phyloP scores from a whole-genome alignment of 495 filamentous ascomycete genomes.

The Friedmanniomyces simplex region DNA sequence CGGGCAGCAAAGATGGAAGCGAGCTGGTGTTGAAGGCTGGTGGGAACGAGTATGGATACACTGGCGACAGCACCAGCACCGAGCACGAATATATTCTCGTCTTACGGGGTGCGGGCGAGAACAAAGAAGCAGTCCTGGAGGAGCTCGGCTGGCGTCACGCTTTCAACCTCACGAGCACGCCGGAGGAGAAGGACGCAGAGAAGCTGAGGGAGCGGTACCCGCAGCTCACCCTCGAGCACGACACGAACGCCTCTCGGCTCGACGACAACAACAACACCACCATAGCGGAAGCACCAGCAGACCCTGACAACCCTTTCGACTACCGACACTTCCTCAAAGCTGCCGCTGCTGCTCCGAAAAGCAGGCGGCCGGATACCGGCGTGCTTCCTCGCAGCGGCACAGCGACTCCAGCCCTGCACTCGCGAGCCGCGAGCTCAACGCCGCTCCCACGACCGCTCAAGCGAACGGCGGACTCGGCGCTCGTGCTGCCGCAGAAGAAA shows the following conservation, averaged over 20 bases:
- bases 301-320: constrained; percentile 13
- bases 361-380: neutral
- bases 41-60: constrained; percentile 3
- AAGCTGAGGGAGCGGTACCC: constrained; percentile 4
- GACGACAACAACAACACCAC: neutral
- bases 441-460: constrained; percentile 1
- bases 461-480: neutral
- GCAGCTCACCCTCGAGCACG: neutral
- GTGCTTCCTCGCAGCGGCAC: neutral
- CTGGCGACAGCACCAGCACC: neutral
- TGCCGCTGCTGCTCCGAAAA: neutral
- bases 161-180: constrained; percentile 10
- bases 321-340: constrained; percentile 12
- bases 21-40: constrained; percentile 1
- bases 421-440: neutral
- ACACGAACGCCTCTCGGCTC: neutral
- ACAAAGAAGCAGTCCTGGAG: constrained; percentile 8
- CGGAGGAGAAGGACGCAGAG: neutral
- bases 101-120: neutral
- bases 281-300: neutral
- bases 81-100: constrained; percentile 5
- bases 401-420: neutral
- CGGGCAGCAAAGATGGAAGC: neutral
- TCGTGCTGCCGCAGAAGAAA: constrained; percentile 11
- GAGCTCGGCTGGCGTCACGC: neutral